A percentile compares a stretch with the other conserved stretches of the same genome.
Evolutionary conservation across 441 rosid genomes (phyloP).

Genomic region (Populus trichocarpa): DNA sequence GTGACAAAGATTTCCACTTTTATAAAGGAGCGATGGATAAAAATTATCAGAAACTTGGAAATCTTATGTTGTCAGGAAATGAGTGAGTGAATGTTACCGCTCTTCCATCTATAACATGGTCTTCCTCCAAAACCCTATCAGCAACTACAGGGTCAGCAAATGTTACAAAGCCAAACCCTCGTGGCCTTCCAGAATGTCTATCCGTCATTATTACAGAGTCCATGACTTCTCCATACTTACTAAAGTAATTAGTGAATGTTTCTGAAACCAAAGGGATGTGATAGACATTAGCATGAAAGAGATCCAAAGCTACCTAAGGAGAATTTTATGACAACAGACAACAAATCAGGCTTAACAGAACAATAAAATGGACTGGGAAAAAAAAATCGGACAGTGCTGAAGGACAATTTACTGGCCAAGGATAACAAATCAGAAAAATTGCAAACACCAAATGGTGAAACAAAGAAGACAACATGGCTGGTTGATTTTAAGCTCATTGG

Average conservation of each 20-base stretch:
- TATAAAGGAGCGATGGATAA: background rate
- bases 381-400: background rate
- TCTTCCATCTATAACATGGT: slow-evolving; percentile 70
- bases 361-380: background rate
- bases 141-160: slow-evolving; percentile 74
- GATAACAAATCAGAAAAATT: background rate
- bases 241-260: slow-evolving; percentile 71
- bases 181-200: slow-evolving; percentile 75
- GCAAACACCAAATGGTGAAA: background rate
- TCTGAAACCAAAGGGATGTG: slow-evolving; percentile 35
- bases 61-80: background rate
- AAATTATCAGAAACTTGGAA: background rate
- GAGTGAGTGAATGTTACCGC: slow-evolving; percentile 31
- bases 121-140: slow-evolving; percentile 72
- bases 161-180: slow-evolving; percentile 92
- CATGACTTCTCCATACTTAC: slow-evolving; percentile 76
- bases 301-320: background rate
- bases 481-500: background rate
- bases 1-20: background rate
- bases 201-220: slow-evolving; percentile 92
- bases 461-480: background rate
- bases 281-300: background rate
- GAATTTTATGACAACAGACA: background rate
- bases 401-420: background rate
- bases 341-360: background rate